phyloP scores from a whole-genome alignment of 148 eudicot species.

The Simmondsia chinensis region DNA sequence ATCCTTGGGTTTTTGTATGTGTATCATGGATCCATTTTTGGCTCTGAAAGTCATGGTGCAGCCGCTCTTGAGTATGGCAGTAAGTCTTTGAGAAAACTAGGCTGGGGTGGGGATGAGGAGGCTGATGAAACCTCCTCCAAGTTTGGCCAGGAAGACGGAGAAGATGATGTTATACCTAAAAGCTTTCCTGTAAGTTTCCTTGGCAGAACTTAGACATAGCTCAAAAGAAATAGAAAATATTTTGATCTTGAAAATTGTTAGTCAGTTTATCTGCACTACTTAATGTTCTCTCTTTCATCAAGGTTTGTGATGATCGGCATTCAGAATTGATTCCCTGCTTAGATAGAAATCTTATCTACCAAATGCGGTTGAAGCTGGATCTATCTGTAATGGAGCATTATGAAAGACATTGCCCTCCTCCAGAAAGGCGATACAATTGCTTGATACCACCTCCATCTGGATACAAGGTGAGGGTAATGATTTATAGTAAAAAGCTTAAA shows the following conservation, averaged over 20 bases:
- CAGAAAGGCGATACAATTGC: slow-evolving; percentile 90
- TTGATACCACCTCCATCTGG: slow-evolving; percentile 97
- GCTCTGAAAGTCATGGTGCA: slow-evolving; percentile 59
- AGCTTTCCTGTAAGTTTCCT: slow-evolving; percentile 81
- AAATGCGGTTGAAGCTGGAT: slow-evolving; percentile 91
- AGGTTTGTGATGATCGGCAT: slow-evolving; percentile 97
- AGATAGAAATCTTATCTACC: slow-evolving; percentile 92
- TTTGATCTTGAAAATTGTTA: not conserved
- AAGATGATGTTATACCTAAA: slow-evolving; percentile 49
- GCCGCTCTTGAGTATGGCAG: slow-evolving; percentile 91
- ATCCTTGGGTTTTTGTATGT: slow-evolving; percentile 62
- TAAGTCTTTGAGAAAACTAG: slow-evolving; percentile 71
- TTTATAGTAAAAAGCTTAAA: not conserved
- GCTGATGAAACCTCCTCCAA: slow-evolving; percentile 54
- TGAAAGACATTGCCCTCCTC: slow-evolving; percentile 96
- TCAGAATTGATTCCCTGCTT: slow-evolving; percentile 95
- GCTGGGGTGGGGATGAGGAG: slow-evolving; percentile 94
- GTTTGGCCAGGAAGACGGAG: slow-evolving; percentile 49
- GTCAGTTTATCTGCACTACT: not conserved
- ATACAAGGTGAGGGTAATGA: slow-evolving; percentile 52
- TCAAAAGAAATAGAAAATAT: not conserved
- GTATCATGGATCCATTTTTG: slow-evolving; percentile 49
- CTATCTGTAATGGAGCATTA: slow-evolving; percentile 97
- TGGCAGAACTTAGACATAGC: not conserved
- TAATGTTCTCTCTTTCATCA: slow-evolving; percentile 13